Base-by-base conservation (phyloP, 768 basidiomycete species). In the Suillus sp. region DNA sequence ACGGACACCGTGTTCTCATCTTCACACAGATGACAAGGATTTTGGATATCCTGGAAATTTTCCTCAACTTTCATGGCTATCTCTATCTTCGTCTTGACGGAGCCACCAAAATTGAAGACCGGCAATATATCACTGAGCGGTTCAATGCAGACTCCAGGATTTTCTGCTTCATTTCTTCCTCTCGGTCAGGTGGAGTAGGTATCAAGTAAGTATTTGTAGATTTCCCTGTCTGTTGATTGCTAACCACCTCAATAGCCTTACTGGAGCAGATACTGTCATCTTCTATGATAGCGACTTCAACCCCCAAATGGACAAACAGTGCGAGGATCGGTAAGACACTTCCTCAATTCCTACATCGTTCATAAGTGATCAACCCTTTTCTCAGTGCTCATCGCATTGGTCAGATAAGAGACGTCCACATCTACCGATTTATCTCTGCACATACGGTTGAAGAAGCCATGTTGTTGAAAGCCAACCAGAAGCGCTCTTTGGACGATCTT, bases 251-350 rank as follows among this genome's bases (percentile, higher is more conserved):
- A 59, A 59, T 75, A 89, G 93, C 75, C 72, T 92, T 65, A 91
- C 90, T 7, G 92, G 92, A 20, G 95, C 95, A 22, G 95, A 96
- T 71, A 98, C 97, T 0, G 96, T 99, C 69, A 86, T 99, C 61
- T 96, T 99, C 75, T 99, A 96, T 71, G 96, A 98, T 72, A 93
- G 93, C 64, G 95, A 97, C 74, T 97, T 96, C 81, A 95, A 94
- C 69, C 96, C 96, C 1, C 96, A 97, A 74, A 97, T 96, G 92
- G 96, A 99, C 74, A 82, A 91, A 51, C 96, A 99, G 72, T 98
- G 97, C 69, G 93, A 96, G 76, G 96, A 98, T 76, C 83, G 91
- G 89, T 89, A 71, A 65, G 84, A 69, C n/a, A 4, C 48, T 30
- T 48, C 42, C 37, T 55, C 5, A 9, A 5, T 30, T 5, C 40